Base-by-base conservation (phyloP, 208 protist genomes). In the Leishmania tarentolae region DNA sequence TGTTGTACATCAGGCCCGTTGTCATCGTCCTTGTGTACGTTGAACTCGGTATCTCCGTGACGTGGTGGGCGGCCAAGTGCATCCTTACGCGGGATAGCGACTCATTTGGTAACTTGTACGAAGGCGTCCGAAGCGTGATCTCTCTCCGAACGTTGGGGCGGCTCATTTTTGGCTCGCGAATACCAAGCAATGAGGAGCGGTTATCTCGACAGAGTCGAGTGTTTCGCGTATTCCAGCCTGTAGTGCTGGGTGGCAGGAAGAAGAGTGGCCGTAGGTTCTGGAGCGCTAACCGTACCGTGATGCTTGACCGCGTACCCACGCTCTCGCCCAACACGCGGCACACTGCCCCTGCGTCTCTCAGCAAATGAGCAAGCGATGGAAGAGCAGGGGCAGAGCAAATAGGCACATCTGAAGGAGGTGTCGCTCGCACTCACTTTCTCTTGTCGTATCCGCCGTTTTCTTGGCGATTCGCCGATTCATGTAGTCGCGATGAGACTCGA, bases 191-290 rank as follows among this genome's bases (percentile, higher is more conserved):
- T 68, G 80, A 85, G 50, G 73, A 86, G 63, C 79, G 90, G 21
- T 83, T 96, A 0, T 86, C 87, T 44, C 70, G 86, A 37, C 83
- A 89, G 28, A 93, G 86, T 42, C 65, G 84, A 13, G 47, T 94
- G 28, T 96, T 88, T 63, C 87, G 93, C 75, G 28, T 95, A 0
- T 94, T 94, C 85, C 50, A 84, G 8, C 87, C 91, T 21, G 85
- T 94, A 4, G 57, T 81, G 17, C 74, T 92, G 2, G 87, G 86
- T 19, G 80, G 85, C 31, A 83, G 83, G 31, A 88, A 87, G 44
- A 78, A 66, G 50, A 86, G 79, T 2, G 83, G 84, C 0, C 78
- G 86, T 28, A 80, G 83, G 74, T 87, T 83, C 78, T 84, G 75
- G 78, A 75, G 74, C 40, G 72, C 82, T 24, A 75, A 65, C 5